Conservation (phyloP, 176 grass and related monocot genomes). For the Carex scoparia region DNA sequence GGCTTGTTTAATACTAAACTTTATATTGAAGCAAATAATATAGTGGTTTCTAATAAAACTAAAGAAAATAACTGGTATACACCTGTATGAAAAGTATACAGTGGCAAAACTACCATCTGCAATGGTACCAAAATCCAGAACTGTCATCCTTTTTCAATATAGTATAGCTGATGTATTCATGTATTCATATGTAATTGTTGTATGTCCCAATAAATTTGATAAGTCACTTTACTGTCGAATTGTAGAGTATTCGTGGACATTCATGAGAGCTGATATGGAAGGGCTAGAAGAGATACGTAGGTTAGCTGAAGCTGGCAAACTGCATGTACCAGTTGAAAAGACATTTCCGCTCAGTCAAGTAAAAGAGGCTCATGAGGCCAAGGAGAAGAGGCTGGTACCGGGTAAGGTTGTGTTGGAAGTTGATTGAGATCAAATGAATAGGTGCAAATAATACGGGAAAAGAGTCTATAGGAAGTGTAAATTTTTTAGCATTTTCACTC, state of each 20-base stretch:
- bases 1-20: background rate
- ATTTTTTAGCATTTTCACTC: conserved; percentile 22
- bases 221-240: conserved; percentile 26
- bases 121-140: background rate
- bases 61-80: background rate
- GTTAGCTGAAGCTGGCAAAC: conserved; percentile 57
- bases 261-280: conserved; percentile 91
- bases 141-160: background rate
- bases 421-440: conserved; percentile 31
- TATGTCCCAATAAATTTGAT: background rate
- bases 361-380: conserved; percentile 76
- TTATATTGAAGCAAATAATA: background rate
- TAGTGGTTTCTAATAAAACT: background rate
- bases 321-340: conserved; percentile 89
- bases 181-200: conserved; percentile 1
- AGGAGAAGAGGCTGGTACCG: conserved; percentile 67
- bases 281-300: conserved; percentile 76
- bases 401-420: conserved; percentile 92
- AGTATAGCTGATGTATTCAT: background rate
- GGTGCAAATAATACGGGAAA: conserved; percentile 3
- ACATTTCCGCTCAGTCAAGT: conserved; percentile 64
- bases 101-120: background rate
- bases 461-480: conserved; percentile 28
- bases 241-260: conserved; percentile 97
- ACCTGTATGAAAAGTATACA: background rate